A percentile compares a stretch with the other conserved stretches of the same genome.
Evolutionary conservation across 2,329 filamentous ascomycete species (phyloP).

Genomic region (Diatrype stigma): DNA sequence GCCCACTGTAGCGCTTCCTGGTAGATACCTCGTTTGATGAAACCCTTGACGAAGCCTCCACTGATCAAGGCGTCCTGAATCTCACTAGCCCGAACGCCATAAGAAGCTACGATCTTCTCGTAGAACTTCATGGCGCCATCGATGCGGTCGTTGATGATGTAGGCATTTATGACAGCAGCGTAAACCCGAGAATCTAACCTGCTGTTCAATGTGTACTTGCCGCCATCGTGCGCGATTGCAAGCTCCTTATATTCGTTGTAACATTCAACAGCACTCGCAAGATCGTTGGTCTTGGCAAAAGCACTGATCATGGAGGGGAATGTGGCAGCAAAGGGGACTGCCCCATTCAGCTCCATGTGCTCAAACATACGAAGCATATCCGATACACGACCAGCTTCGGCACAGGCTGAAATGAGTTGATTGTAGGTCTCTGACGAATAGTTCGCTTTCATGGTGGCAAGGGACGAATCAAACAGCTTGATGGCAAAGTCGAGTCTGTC

Average conservation of each 20-base stretch:
- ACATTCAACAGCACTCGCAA: slow-evolving; percentile 85
- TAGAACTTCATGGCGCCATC: slow-evolving; percentile 84
- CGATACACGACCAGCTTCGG: slow-evolving; percentile 71
- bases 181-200: slow-evolving; percentile 83
- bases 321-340: slow-evolving; percentile 72
- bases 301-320: slow-evolving; percentile 96
- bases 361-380: slow-evolving; percentile 90
- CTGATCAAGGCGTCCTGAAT: slow-evolving; percentile 70
- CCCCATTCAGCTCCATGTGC: slow-evolving; percentile 79
- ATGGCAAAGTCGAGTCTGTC: slow-evolving; percentile 81
- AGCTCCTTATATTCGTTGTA: slow-evolving; percentile 92
- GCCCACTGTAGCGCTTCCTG: slow-evolving; percentile 72
- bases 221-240: slow-evolving; percentile 79
- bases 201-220: slow-evolving; percentile 61
- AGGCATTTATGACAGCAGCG: slow-evolving; percentile 85
- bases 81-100: slow-evolving; percentile 52
- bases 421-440: slow-evolving; percentile 83
- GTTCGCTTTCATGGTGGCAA: slow-evolving; percentile 54
- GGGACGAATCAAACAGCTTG: slow-evolving; percentile 77
- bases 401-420: slow-evolving; percentile 81
- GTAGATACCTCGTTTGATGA: slow-evolving; percentile 66
- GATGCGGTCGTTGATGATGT: slow-evolving; percentile 74
- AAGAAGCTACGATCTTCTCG: slow-evolving; percentile 67
- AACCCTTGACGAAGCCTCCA: slow-evolving; percentile 74
- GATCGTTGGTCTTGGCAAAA: slow-evolving; percentile 75